Conservation (phyloP, 2,329 filamentous ascomycete species). For the Penicillium nordicum region DNA sequence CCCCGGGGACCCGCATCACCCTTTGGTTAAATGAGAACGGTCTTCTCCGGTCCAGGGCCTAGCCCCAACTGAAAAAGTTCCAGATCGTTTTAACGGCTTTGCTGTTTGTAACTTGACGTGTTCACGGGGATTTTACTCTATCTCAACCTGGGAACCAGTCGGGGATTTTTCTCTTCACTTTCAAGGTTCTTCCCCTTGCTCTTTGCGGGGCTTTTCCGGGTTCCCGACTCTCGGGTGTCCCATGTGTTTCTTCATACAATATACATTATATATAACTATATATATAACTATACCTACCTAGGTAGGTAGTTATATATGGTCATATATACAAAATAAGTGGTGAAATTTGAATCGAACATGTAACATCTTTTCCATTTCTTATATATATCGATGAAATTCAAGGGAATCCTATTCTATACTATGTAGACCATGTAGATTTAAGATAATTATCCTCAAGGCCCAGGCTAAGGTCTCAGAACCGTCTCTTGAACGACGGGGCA, state of each 20-base stretch:
- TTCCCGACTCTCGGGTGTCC: conserved; percentile 12
- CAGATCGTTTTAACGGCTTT: conserved; percentile 17
- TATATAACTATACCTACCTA: too few species aligned
- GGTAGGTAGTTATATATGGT: too few species aligned
- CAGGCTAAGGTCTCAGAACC: background rate
- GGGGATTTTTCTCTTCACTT: conserved; percentile 26
- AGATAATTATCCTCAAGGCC: background rate
- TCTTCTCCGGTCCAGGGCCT: conserved; percentile 19
- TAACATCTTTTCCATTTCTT: too few species aligned
- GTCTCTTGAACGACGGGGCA: conserved; percentile 14
- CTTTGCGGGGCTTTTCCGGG: conserved; percentile 17
- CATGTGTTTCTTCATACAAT: background rate
- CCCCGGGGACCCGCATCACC: conserved; percentile 21
- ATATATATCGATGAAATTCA: too few species aligned
- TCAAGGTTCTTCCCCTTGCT: conserved; percentile 10
- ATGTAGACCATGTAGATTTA: background rate
- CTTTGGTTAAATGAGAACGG: conserved; percentile 24
- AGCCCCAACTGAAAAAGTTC: conserved; percentile 15
- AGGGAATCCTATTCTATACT: background rate
- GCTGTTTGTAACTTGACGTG: too few species aligned
- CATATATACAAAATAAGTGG: too few species aligned
- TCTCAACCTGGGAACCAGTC: conserved; percentile 15
- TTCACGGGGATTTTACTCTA: too few species aligned
- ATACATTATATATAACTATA: too few species aligned
- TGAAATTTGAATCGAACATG: too few species aligned